Evolutionary conservation across 495 filamentous ascomycete genomes (phyloP).

Genomic region (Cetradonia linearis): DNA sequence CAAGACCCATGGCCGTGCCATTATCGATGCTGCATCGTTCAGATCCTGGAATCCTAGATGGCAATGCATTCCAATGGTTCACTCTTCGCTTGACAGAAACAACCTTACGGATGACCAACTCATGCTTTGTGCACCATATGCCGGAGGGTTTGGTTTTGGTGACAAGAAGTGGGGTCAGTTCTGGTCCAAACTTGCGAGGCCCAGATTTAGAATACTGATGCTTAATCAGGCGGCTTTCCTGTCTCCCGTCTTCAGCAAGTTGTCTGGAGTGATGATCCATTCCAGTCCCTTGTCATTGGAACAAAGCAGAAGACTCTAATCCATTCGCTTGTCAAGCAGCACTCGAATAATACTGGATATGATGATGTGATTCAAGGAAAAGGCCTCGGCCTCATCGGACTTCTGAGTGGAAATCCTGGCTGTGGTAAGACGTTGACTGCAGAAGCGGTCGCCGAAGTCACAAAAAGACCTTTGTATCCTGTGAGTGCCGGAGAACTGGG

Average conservation of each 20-base stretch:
- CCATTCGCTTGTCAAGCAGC: conserved; percentile 30
- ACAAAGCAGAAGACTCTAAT: conserved; percentile 30
- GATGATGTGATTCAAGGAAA: conserved; percentile 25
- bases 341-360: conserved; percentile 11
- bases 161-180: conserved; percentile 15
- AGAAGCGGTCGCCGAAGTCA: conserved; percentile 23
- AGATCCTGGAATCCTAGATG: conserved; percentile 14
- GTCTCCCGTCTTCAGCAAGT: conserved; percentile 16
- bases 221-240: conserved; percentile 9
- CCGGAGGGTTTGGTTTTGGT: conserved; percentile 15
- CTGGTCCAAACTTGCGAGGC: no score
- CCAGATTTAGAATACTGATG: neutral
- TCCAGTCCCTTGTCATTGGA: conserved; percentile 15
- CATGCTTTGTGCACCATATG: conserved; percentile 15
- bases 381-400: conserved; percentile 23
- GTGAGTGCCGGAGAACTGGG: conserved; percentile 24
- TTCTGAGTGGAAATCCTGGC: conserved; percentile 22
- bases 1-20: conserved; percentile 16
- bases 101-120: conserved; percentile 16
- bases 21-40: conserved; percentile 14
- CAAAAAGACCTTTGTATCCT: conserved; percentile 23
- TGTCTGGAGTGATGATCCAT: conserved; percentile 14
- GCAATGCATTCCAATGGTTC: conserved; percentile 15
- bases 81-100: conserved; percentile 8
- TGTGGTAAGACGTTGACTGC: conserved; percentile 28